Conservation (phyloP, 169 alveolate genomes). For the Plasmodium berghei region DNA sequence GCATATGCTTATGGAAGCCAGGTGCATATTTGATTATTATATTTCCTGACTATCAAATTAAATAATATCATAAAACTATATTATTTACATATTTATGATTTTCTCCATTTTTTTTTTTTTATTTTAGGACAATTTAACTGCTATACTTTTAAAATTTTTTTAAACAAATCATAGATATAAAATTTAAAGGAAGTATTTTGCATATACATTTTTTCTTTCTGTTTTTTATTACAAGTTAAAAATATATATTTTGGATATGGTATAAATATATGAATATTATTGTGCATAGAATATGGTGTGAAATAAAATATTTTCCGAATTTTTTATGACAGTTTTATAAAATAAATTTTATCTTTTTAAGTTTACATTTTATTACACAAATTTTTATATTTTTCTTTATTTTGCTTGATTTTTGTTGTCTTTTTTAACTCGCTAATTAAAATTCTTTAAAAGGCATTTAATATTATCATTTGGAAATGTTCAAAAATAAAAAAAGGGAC, state of each 20-base stretch:
- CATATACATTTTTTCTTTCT: background rate
- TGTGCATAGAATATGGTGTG: too few relatives aligned
- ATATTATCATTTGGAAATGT: background rate
- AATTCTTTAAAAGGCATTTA: background rate
- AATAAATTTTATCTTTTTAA: background rate
- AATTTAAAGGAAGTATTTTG: background rate
- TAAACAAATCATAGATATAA: background rate
- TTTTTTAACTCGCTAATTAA: background rate
- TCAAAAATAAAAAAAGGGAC: too few relatives aligned
- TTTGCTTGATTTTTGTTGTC: background rate
- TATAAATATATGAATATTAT: too few relatives aligned
- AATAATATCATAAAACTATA: background rate
- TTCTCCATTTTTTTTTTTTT: background rate
- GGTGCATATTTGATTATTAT: slow-evolving; percentile 11
- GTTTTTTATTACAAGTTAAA: background rate
- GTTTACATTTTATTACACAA: background rate
- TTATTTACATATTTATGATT: background rate
- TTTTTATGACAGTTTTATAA: too few relatives aligned
- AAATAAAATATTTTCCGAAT: too few relatives aligned
- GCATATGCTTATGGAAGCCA: slow-evolving; percentile 74
- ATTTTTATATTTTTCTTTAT: background rate
- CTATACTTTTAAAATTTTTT: slow-evolving; percentile 43
- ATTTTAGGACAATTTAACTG: slow-evolving; percentile 66
- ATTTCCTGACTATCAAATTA: background rate
- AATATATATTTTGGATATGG: background rate